Evolutionary conservation across 805 yeast species (phyloP).

Genomic region (Millerozyma acaciae): DNA sequence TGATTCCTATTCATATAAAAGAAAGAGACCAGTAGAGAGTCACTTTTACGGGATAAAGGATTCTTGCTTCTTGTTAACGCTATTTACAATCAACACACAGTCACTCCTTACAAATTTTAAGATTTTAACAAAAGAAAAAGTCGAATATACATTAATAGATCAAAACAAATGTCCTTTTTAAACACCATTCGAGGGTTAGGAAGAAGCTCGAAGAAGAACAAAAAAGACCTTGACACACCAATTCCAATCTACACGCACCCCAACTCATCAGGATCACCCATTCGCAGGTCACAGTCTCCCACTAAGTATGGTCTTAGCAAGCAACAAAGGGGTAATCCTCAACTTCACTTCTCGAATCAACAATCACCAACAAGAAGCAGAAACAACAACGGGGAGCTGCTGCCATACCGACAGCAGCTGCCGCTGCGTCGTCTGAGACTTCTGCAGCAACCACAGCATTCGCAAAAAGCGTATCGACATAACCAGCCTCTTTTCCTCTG

Average conservation of each 20-base stretch:
- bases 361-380: conserved; percentile 19
- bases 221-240: conserved; percentile 32
- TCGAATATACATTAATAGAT: too few species aligned
- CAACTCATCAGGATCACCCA: conserved; percentile 30
- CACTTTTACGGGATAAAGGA: too few species aligned
- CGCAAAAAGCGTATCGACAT: conserved; percentile 13
- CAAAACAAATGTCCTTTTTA: conserved; percentile 41
- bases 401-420: conserved; percentile 11
- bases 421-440: conserved; percentile 8
- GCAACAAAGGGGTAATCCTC: conserved; percentile 16
- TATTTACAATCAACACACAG: too few species aligned
- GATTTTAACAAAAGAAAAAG: too few species aligned
- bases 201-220: conserved; percentile 42
- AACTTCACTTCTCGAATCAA: conserved; percentile 10
- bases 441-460: conserved; percentile 11
- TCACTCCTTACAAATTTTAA: too few species aligned
- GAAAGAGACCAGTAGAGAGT: too few species aligned
- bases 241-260: conserved; percentile 31
- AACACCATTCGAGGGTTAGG: conserved; percentile 47
- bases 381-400: conserved; percentile 6
- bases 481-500: conserved; percentile 66
- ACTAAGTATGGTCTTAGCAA: conserved; percentile 42
- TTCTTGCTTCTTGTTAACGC: too few species aligned
- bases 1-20: too few species aligned
- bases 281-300: conserved; percentile 35